phyloP scores from a whole-genome alignment of 176 grass and related monocot species.

The Carex parvula region DNA sequence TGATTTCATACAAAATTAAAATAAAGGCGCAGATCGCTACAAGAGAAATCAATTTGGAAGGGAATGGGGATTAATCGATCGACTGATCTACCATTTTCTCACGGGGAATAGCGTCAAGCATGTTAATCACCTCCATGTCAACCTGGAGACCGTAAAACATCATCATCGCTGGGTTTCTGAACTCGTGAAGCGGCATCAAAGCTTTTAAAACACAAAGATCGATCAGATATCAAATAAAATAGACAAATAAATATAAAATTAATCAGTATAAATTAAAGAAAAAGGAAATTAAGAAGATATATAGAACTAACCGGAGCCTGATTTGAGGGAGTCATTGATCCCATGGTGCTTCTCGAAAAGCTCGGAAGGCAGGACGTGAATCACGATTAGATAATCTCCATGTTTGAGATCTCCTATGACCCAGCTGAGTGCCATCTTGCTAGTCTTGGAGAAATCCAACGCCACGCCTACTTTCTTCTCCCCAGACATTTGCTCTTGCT shows the following conservation, averaged over 20 bases:
- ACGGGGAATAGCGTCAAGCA: slow-evolving; percentile 59
- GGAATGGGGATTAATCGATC: not conserved
- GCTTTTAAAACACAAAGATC: slow-evolving; percentile 23
- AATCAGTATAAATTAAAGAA: no score
- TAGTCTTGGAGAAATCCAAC: no score
- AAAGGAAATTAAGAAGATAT: no score
- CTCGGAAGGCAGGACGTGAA: slow-evolving; percentile 41
- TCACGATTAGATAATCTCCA: slow-evolving; percentile 34
- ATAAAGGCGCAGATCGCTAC: not conserved
- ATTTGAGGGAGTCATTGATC: no score
- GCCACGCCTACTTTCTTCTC: no score
- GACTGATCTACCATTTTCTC: slow-evolving; percentile 48
- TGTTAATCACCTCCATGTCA: slow-evolving; percentile 75
- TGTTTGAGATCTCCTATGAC: no score
- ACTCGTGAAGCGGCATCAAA: slow-evolving; percentile 58
- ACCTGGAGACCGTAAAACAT: slow-evolving; percentile 45
- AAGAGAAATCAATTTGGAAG: not conserved
- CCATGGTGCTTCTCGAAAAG: slow-evolving; percentile 25
- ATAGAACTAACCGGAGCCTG: no score
- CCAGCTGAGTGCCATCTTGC: no score
- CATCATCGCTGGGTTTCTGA: slow-evolving; percentile 49
- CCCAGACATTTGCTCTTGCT: no score
- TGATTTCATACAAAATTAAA: no score
- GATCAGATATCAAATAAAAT: no score
- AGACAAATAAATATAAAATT: no score